Percentiles rank a stretch among this genome's conserved stretches.
phyloP scores from a whole-genome alignment of 1,139 yeast species.

The Taphrina pruni region DNA sequence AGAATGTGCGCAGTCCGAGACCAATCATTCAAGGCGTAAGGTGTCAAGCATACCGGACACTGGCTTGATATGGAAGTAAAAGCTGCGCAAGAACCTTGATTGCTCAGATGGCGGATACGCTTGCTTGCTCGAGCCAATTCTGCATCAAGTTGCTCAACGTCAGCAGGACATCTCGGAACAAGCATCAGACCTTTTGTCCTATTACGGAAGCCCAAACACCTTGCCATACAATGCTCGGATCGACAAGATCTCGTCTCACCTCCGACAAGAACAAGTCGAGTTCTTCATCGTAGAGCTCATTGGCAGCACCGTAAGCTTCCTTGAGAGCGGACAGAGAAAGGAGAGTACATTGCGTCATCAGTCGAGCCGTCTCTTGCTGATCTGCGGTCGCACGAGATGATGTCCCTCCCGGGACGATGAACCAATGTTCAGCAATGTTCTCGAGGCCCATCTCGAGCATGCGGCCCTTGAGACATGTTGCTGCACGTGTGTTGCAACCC shows the following conservation, averaged over 20 bases:
- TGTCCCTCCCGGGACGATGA: conserved; percentile 15
- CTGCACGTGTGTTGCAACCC: conserved; percentile 1
- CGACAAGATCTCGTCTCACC: conserved; percentile 12
- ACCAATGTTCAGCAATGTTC: conserved; percentile 1
- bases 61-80: too few species aligned
- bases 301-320: conserved; percentile 4
- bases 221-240: conserved; percentile 9
- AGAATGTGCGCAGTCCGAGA: too few species aligned
- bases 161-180: neutral
- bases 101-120: too few species aligned
- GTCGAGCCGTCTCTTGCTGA: conserved; percentile 10
- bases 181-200: conserved; percentile 10
- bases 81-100: too few species aligned
- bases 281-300: conserved; percentile 4
- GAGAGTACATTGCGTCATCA: conserved; percentile 2
- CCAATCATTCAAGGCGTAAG: too few species aligned
- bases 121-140: too few species aligned
- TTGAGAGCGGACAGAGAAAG: neutral
- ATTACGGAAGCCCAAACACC: conserved; percentile 12
- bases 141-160: too few species aligned
- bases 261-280: conserved; percentile 17
- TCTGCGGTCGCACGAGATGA: conserved; percentile 1
- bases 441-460: neutral
- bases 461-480: neutral
- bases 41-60: too few species aligned